Conservation (phyloP, 306 rosid species). For the Oemleria cerasiformis region DNA sequence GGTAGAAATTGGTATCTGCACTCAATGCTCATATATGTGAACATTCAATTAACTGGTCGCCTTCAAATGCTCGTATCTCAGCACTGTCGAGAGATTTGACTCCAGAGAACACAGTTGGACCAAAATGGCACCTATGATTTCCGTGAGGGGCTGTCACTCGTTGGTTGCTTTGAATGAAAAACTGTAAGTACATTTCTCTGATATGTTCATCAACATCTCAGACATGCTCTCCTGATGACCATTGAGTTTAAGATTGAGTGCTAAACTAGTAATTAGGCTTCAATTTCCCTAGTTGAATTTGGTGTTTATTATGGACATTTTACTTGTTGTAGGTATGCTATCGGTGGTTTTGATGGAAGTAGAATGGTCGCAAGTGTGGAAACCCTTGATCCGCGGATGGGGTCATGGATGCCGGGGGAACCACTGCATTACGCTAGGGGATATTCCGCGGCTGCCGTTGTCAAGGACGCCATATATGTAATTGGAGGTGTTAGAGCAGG, state of each 20-base stretch:
- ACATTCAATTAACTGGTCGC: not conserved
- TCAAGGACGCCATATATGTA: slow-evolving; percentile 51
- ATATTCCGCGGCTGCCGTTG: slow-evolving; percentile 57
- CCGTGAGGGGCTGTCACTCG: slow-evolving; percentile 44
- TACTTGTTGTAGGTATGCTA: slow-evolving; percentile 45
- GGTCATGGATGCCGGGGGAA: slow-evolving; percentile 45
- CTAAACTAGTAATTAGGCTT: not conserved
- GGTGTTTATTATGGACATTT: slow-evolving; percentile 2
- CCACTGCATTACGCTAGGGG: slow-evolving; percentile 42
- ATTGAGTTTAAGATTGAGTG: not conserved
- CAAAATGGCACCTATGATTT: slow-evolving; percentile 47
- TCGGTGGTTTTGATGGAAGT: slow-evolving; percentile 65
- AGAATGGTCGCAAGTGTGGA: slow-evolving; percentile 46
- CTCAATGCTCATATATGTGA: not conserved
- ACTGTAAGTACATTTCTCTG: slow-evolving; percentile 41
- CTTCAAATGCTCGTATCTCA: slow-evolving; percentile 27
- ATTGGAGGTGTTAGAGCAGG: slow-evolving; percentile 59
- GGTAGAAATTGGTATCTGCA: not conserved
- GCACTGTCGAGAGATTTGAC: slow-evolving; percentile 82
- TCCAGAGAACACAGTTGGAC: slow-evolving; percentile 81
- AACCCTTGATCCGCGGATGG: slow-evolving; percentile 52
- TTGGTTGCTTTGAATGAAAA: slow-evolving; percentile 58
- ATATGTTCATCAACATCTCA: not conserved
- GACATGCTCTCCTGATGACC: slow-evolving; percentile 4
- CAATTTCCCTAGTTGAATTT: not conserved